Evolutionary conservation across 257 asterid genomes (phyloP).

Genomic region (Nyctanthes arbortristis): DNA sequence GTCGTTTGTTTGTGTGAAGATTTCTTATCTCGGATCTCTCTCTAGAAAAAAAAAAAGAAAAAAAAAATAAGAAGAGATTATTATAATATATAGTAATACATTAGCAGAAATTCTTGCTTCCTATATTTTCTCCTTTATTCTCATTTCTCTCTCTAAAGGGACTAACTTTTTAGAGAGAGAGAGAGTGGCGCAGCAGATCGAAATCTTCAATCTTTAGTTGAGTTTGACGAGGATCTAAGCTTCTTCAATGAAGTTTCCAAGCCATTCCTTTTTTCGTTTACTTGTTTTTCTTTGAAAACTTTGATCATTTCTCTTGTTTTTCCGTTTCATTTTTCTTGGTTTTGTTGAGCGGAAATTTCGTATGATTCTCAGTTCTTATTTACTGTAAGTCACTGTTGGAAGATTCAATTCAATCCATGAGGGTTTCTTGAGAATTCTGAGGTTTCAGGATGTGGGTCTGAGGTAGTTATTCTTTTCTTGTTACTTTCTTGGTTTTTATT

Average conservation of each 20-base stretch:
- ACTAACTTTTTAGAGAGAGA: constrained; percentile 35
- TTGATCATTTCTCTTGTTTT: constrained; percentile 20
- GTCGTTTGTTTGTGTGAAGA: constrained; percentile 81
- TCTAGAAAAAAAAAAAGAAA: constrained; percentile 10
- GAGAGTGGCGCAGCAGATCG: constrained; percentile 76
- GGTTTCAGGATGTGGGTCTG: constrained; percentile 77
- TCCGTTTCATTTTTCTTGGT: constrained; percentile 9
- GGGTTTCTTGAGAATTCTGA: constrained; percentile 39
- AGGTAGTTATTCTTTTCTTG: constrained; percentile 52
- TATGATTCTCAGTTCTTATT: constrained; percentile 44
- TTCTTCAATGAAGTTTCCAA: constrained; percentile 64
- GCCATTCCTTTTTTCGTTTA: constrained; percentile 34
- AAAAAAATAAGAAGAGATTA: constrained; percentile 6
- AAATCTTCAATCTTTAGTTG: constrained; percentile 60
- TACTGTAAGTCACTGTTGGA: constrained; percentile 34
- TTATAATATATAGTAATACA: constrained; percentile 23
- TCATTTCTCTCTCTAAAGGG: constrained; percentile 55
- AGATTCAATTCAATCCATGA: constrained; percentile 57
- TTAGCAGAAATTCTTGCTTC: constrained; percentile 16
- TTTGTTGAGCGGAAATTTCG: constrained; percentile 39
- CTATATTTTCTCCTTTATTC: constrained; percentile 17
- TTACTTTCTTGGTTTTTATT: constrained; percentile 6
- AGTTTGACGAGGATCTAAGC: constrained; percentile 81
- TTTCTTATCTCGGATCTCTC: constrained; percentile 94
- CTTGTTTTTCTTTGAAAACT: constrained; percentile 44